Evolutionary conservation across 768 basidiomycete genomes (phyloP), one percentile per base, ranked within the genome.

Genomic region (Pulveroboletus sp.): DNA sequence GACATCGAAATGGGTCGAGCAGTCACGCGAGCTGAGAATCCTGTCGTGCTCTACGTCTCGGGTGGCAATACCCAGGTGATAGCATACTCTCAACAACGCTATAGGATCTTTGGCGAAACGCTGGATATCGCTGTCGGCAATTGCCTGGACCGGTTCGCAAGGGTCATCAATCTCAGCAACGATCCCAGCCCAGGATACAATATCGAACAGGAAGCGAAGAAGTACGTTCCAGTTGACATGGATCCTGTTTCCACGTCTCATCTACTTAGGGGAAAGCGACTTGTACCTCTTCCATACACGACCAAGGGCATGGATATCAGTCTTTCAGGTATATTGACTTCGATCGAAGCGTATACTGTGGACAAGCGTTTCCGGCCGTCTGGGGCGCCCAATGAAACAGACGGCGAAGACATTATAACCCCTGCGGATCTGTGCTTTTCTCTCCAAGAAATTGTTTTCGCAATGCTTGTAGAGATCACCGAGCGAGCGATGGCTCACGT

Each of bases 401-500:
- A 78, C 20, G n/a, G n/a, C n/a, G 73, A 77, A 19, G 86, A 93
- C 59, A 76, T 85, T 50, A 90, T 97, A 60, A 97, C 91, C 7
- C 84, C 94, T 12, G 88, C 91, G n/a, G 96, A 99, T 67, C 71
- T 99, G 23, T 99, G 96, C 69, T 97, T 93, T 68, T 93, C 93
- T 6, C 73, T 99, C 4, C 96, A 99, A 70, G 96, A 99, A 70
- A 96, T 90, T 0, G 84, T 97, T 1, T 99, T 89, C 66, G 88
- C 94, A 1, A 99, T 99, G 96, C 76, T 99, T 3, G 96, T 99
- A 14, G 96, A 99, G 71, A 99, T 97, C 52, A 98, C 96, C 0
- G 96, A 99, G 68, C 78, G 96, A 32, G 96, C 96, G 10, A 97
- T 99, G 96, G 96, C 96, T 24, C 96, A 98, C 68, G 94, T 97